Base-by-base conservation (phyloP, 1,284 basidiomycete genomes). In the Moesziomyces sp. region DNA sequence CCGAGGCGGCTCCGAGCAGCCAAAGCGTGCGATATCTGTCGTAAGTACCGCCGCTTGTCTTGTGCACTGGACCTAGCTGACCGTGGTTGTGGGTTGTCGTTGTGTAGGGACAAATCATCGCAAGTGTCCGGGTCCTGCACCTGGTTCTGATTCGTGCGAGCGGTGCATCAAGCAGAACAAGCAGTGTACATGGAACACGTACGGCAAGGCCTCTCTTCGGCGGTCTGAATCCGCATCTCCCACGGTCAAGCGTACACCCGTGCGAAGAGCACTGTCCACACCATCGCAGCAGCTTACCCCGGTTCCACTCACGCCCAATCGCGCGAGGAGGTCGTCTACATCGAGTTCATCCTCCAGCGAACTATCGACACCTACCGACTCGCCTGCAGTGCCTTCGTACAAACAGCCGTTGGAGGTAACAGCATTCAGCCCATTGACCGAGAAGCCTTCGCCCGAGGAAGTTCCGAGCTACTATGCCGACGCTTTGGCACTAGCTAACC, bases 1-100 rank as follows among this genome's bases (percentile, higher is more conserved):
- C 19, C 26, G 10, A 62, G 59, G 50, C 44, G 52, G 3, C 21
- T 24, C 2, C 38, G 62, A 43, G 44, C 56, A 26, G 19, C 55
- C 26, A 54, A 55, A 43, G 69, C 69, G 10, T 72, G 69, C 52
- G 69, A 72, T 24, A 43, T 56, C 26, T 72, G 69, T 35, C 63
- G 69, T 72, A 38, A 56, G 69, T 67, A 18, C 11, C 18, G 13
- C 14, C 26, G 6, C 23, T 16, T 21, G 10, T 14, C 19, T 40
- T 23, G 33, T 26, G 8, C 30, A 48, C 16, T 13, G 11, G 43
- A 14, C 23, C 6, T 8, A 45, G 23, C 19, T 45, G 43, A 45
- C 7, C n/a, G 43, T 24, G 30, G 14, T 47, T 28, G 8, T 26
- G 46, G 30, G 30, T 33, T 5, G 23, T 8, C 3, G 19, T 18